Evolutionary conservation across 345 rosid species (phyloP).

Genomic region (Citropsis articulata): DNA sequence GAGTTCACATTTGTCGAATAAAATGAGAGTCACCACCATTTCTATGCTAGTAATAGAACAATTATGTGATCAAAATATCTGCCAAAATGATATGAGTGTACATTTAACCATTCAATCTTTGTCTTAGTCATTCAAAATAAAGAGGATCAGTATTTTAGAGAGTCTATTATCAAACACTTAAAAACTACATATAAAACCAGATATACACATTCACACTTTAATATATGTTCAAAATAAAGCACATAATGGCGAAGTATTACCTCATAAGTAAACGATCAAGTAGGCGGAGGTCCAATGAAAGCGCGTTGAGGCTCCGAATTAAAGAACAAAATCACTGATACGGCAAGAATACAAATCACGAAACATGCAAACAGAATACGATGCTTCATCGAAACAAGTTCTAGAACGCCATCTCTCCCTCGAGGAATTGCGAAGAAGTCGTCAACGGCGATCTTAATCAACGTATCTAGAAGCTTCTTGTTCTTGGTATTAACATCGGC

Average conservation of each 20-base stretch:
- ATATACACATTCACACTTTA: neutral
- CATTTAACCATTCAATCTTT: neutral
- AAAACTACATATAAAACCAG: neutral
- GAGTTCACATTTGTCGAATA: too few species aligned
- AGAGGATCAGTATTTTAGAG: neutral
- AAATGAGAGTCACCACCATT: neutral
- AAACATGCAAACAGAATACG: constrained; percentile 12
- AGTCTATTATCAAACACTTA: neutral
- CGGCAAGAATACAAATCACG: constrained; percentile 26
- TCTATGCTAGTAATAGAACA: neutral
- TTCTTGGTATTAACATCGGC: constrained; percentile 17
- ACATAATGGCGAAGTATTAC: neutral
- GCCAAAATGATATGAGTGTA: neutral
- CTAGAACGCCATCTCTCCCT: constrained; percentile 18
- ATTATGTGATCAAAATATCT: neutral
- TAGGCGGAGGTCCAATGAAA: constrained; percentile 28
- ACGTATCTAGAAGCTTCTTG: constrained; percentile 35
- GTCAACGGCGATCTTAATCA: constrained; percentile 21
- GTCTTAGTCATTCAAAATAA: neutral
- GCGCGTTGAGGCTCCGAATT: neutral
- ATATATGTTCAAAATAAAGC: neutral
- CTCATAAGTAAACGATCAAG: constrained; percentile 21
- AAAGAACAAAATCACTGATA: constrained; percentile 13
- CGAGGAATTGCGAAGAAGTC: constrained; percentile 24
- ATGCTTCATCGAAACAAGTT: constrained; percentile 15